A percentile compares a stretch with the other conserved stretches of the same genome.
phyloP scores from a whole-genome alignment of 139 green algal genomes.

The Nannochloris sp. region DNA sequence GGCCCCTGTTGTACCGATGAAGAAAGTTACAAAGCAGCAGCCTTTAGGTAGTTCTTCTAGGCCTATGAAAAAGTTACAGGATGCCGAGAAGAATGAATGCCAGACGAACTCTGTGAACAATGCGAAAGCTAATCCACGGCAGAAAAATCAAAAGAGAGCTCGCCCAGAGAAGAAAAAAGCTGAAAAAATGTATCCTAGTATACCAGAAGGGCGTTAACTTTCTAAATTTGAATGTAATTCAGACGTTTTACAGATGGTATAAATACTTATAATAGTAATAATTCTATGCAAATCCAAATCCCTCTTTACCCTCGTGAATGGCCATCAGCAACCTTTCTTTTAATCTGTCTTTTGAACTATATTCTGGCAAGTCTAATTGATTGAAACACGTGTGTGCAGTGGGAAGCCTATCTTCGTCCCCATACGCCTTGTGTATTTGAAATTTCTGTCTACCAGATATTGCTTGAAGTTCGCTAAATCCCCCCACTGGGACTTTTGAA shows the following conservation, averaged over 20 bases:
- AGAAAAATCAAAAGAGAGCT: no score
- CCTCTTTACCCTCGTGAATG: slow-evolving; percentile 75
- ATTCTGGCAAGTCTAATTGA: slow-evolving; percentile 91
- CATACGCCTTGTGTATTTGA: slow-evolving; percentile 69
- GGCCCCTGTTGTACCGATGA: no score
- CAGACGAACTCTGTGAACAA: no score
- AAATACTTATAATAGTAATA: background rate
- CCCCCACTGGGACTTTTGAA: slow-evolving; percentile 91
- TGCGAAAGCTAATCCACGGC: no score
- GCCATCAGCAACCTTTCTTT: slow-evolving; percentile 78
- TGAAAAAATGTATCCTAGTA: no score
- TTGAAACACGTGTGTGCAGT: slow-evolving; percentile 93
- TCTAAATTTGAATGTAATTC: no score
- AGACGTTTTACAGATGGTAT: background rate
- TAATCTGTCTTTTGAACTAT: slow-evolving; percentile 86
- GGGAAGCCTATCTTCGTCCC: slow-evolving; percentile 55
- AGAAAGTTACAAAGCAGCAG: no score
- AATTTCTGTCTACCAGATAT: slow-evolving; percentile 92
- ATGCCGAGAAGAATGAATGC: no score
- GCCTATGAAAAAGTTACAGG: no score
- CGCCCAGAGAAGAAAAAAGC: no score
- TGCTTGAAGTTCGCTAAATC: slow-evolving; percentile 87
- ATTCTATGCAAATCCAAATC: slow-evolving; percentile 86
- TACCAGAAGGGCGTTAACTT: no score
- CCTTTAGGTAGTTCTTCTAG: no score